These are phyloP conservation scores for Scedosporium apiospermum DNA, from an alignment of 2,329 filamentous ascomycete species.

Conservation along the genomic window DNA sequence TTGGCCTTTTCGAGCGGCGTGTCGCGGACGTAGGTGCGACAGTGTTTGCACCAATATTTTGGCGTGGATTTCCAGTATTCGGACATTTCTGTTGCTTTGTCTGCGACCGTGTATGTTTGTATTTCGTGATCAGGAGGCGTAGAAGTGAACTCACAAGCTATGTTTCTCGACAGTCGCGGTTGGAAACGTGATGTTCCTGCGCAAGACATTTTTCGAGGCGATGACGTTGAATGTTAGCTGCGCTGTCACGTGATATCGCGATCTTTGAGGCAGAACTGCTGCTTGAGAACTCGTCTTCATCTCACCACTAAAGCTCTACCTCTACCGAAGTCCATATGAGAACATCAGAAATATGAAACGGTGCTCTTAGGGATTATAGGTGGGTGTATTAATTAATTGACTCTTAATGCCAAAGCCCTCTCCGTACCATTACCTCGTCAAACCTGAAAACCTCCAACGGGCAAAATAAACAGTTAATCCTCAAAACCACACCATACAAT, in stretches of 20 bases:
- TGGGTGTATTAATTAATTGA: no score
- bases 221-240: not conserved
- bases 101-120: not conserved
- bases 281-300: no score
- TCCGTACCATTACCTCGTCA: no score
- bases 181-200: no score
- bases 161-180: not conserved
- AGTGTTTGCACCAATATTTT: slow-evolving; percentile 98
- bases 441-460: no score
- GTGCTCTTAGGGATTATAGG: no score
- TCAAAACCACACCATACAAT: no score
- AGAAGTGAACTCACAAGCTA: not conserved
- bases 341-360: no score
- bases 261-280: not conserved
- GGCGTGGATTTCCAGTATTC: slow-evolving; percentile 99
- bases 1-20: slow-evolving; percentile 82
- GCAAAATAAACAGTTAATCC: no score
- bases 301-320: no score
- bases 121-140: not conserved
- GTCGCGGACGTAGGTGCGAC: slow-evolving; percentile 81
- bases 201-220: not conserved
- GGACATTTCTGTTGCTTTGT: slow-evolving; percentile 50
- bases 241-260: not conserved
- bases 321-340: no score
- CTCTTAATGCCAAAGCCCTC: no score